A percentile compares a stretch with the other conserved stretches of the same genome.
phyloP scores from a whole-genome alignment of 768 basidiomycete species.

The Lyophyllum decastes region DNA sequence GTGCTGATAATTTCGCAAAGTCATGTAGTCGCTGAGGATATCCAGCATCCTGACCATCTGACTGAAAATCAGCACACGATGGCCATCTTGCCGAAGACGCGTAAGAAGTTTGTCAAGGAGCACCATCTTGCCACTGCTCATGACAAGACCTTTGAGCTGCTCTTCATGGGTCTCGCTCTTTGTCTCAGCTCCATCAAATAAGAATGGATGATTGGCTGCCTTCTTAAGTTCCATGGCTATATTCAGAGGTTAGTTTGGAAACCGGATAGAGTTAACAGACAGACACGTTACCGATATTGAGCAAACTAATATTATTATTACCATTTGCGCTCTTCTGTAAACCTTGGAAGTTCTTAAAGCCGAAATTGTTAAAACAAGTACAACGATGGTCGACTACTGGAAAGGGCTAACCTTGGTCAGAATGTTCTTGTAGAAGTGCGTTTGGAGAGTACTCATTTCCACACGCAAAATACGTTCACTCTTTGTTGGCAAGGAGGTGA shows the following conservation, averaged over 20 bases:
- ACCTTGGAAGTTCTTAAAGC: conserved; percentile 83
- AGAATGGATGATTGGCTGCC: conserved; percentile 95
- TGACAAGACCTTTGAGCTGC: conserved; percentile 91
- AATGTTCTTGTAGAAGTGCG: conserved; percentile 99
- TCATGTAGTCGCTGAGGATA: conserved; percentile 97
- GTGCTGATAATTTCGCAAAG: conserved; percentile 83
- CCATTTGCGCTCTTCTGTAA: conserved; percentile 88
- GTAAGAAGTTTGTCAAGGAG: conserved; percentile 95
- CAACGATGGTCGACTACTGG: background rate
- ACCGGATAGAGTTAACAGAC: background rate
- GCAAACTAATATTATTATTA: conserved; percentile 88
- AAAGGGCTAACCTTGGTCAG: conserved; percentile 69
- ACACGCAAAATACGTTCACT: conserved; percentile 97
- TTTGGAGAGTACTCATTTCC: conserved; percentile 96
- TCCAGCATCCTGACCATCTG: conserved; percentile 99
- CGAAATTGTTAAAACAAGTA: conserved; percentile 2
- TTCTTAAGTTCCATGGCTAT: conserved; percentile 98
- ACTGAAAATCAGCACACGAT: conserved; percentile 97
- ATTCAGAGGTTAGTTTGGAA: conserved; percentile 1
- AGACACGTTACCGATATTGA: conserved; percentile 78
- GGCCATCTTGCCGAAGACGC: conserved; percentile 87
- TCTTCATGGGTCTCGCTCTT: conserved; percentile 68
- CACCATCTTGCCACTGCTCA: conserved; percentile 99
- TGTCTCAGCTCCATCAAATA: conserved; percentile 94
- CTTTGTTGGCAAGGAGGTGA: conserved; percentile 95